Percentiles rank a stretch among this genome's conserved stretches.
Conservation (phyloP, 805 yeast species). For the Clavispora asparagi region DNA sequence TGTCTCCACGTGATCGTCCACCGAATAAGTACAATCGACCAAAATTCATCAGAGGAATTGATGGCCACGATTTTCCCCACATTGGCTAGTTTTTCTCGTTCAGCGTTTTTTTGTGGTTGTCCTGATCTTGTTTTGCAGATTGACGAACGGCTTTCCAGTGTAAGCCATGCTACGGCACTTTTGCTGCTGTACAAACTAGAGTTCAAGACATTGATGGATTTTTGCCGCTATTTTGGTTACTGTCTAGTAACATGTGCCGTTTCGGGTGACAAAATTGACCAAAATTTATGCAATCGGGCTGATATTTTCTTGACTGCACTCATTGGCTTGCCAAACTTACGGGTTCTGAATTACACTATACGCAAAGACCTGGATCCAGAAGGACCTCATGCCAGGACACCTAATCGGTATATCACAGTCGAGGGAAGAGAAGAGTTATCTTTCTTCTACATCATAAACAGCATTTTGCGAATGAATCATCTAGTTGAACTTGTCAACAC, state of each 20-base stretch:
- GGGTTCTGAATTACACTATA: slow-evolving; percentile 4
- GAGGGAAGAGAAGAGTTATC: slow-evolving; percentile 13
- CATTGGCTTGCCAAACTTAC: slow-evolving; percentile 12
- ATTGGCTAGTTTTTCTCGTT: not conserved
- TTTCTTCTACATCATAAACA: slow-evolving; percentile 10
- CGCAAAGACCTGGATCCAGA: not conserved
- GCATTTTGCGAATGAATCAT: slow-evolving; percentile 6
- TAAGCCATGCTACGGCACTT: not conserved
- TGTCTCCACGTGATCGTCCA: not conserved
- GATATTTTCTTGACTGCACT: slow-evolving; percentile 10
- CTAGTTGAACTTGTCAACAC: slow-evolving; percentile 6
- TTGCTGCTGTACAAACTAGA: not conserved
- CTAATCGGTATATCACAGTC: slow-evolving; percentile 3
- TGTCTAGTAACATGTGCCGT: slow-evolving; percentile 8
- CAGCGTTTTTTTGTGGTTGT: not conserved
- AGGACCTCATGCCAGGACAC: not conserved
- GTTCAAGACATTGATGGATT: slow-evolving; percentile 8
- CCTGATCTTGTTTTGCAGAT: not conserved
- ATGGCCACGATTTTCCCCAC: not conserved
- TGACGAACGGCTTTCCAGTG: not conserved
- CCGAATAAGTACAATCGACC: not conserved
- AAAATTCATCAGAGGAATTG: not conserved
- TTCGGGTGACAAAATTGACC: slow-evolving; percentile 5
- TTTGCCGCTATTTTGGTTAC: slow-evolving; percentile 9
- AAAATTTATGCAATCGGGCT: slow-evolving; percentile 5